These are phyloP conservation scores for Hypsizygus marmoreus DNA, from an alignment of 768 basidiomycete species.

Conservation along the genomic window DNA sequence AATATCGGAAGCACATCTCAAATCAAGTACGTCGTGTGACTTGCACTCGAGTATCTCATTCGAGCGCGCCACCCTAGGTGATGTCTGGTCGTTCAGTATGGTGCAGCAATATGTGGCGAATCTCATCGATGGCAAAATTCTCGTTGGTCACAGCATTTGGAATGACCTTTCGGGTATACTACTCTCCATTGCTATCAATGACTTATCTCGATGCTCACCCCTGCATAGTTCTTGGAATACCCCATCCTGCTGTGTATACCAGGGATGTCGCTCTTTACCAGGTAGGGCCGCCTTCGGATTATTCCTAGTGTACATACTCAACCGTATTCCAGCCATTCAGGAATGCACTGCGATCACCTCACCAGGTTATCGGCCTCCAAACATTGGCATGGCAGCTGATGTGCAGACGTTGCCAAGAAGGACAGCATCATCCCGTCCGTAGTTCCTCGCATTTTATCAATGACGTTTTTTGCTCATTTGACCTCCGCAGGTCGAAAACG, in stretches of 20 bases:
- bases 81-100: constrained; percentile 56
- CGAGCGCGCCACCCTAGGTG: constrained; percentile 32
- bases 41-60: background rate
- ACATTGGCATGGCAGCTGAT: constrained; percentile 84
- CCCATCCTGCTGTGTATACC: constrained; percentile 75
- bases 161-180: constrained; percentile 72
- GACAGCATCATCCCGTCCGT: constrained; percentile 71
- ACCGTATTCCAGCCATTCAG: constrained; percentile 64
- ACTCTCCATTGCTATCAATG: constrained; percentile 11
- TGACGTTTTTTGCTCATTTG: constrained; percentile 11
- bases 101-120: constrained; percentile 69
- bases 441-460: constrained; percentile 2
- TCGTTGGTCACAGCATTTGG: constrained; percentile 82
- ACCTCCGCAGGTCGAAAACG: constrained; percentile 67
- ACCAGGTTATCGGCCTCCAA: constrained; percentile 71
- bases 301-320: constrained; percentile 10
- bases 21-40: constrained; percentile 33
- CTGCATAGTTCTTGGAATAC: constrained; percentile 70
- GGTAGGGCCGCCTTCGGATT: constrained; percentile 26
- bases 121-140: constrained; percentile 66
- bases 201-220: constrained; percentile 7
- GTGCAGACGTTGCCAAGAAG: constrained; percentile 75
- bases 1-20: constrained; percentile 42
- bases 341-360: constrained; percentile 64
- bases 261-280: constrained; percentile 80